Conservation (phyloP, 441 rosid genomes). For the Corymbia citriodora region DNA sequence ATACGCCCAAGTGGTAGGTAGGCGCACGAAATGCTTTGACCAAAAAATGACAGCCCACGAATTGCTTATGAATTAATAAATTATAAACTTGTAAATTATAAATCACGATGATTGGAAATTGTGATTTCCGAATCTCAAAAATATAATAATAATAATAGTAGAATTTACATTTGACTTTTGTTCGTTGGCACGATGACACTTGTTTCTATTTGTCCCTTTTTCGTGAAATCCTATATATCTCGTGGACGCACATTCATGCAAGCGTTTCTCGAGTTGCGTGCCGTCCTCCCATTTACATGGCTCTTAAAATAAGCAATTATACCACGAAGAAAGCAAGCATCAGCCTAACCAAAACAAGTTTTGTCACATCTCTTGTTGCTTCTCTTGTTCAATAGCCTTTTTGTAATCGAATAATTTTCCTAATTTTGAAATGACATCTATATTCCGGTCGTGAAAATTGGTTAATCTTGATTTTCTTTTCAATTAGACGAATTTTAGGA, state of each 20-base stretch:
- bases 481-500: too few species aligned
- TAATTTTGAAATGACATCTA: neutral
- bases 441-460: fast-evolving
- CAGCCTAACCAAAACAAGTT: neutral
- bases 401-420: fast-evolving
- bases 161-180: neutral
- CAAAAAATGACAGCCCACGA: neutral
- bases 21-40: neutral
- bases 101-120: neutral
- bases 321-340: neutral
- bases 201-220: neutral
- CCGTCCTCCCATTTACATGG: neutral
- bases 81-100: too few species aligned
- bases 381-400: neutral
- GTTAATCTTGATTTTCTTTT: neutral
- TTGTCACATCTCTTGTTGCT: neutral
- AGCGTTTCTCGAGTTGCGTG: neutral
- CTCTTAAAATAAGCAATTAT: neutral
- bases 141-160: neutral
- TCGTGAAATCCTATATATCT: neutral
- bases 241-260: neutral
- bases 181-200: neutral
- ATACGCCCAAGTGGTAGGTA: neutral
- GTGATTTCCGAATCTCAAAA: neutral
- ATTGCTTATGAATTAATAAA: neutral